Base-by-base conservation (phyloP, 2,329 filamentous ascomycete genomes). In the Dactylella cylindrospora region DNA sequence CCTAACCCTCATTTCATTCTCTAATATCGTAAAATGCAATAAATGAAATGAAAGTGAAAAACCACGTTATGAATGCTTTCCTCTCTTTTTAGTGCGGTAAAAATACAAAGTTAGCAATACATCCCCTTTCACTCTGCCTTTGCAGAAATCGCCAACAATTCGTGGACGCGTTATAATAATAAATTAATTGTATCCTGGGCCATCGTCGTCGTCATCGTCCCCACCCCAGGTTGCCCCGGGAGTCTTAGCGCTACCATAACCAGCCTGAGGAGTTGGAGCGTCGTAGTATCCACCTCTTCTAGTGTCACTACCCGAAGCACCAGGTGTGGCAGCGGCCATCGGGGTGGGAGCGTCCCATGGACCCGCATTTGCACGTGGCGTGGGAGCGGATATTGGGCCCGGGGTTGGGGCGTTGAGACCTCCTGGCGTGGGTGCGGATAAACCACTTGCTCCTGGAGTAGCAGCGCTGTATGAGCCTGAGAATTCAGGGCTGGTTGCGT, bases 361-460 rank as follows among this genome's bases (percentile, higher is more conserved):
- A 70, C 77, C 40, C 12, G 85, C 86, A 53, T 75, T 80, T 39
- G 73, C 82, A 3, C 77, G 83, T 1, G 84, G 84, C 0, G 84
- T 87, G 1, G 84, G 83, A 1, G 84, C 85, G 5, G 81, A 79
- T 52, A 86, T 84, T n/a, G 70, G 67, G 1, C 69, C 70, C 2
- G 70, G 70, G 23, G 70, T 71, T 8, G 66, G 71, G 44, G 66
- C 82, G 82, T 67, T 69, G 43, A 73, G 70, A 5, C 81, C 84
- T 2, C 84, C 85, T 0, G 85, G 86, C 0, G 86, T 90, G 0
- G 86, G 86, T 2, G 86, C 86, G 67, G 80, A 82, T 69, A 84
- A 72, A 0, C 79, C 80, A 39, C 78, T 81, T 0, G 82, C 76
- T 5, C 81, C 82, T 0, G 84, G 84, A 0, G 84, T 86, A 3